Base-by-base conservation (phyloP, 371 early-diverging fungal genomes). In the Homolaphlyctis polyrhiza region DNA sequence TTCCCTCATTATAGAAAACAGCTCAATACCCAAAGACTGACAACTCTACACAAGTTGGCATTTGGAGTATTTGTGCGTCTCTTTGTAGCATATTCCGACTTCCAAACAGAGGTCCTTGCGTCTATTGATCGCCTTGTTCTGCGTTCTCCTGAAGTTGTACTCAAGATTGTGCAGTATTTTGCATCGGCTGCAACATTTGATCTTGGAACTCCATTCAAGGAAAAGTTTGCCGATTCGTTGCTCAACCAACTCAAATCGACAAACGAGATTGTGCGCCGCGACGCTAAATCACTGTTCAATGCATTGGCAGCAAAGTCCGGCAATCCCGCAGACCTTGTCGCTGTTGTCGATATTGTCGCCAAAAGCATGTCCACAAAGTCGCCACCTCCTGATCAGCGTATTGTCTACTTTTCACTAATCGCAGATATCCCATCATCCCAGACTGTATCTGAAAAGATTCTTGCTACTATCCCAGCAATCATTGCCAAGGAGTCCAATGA, bases 121-220 rank as follows among this genome's bases (percentile, higher is more conserved):
- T 14, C 64, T 80, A 59, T 66, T 4, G 89, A 93, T 49, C 88
- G 89, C 58, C 83, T 91, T 71, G 80, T 93, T 68, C 82, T 96
- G 60, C 85, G 95, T 51, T 89, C 94, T 4, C 95, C 96, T 21
- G 96, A 95, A 66, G 75, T 89, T 60, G 88, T 87, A 18, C 81
- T 93, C 52, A 78, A 75, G 67, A 77, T 89, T 86, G 67, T 58
- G 73, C 60, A 66, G 50, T 48, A 52, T 33, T 25, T 75, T 43
- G 70, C 79, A 29, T 74, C 76, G 35, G 61, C 78, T 2, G 69
- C 89, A 23, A 78, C 78, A 1, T 86, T 89, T 58, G 91, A 90
- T 64, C 73, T 84, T 6, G 80, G 87, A 2, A 50, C 68, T 1
- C 68, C 87, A 35, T 90, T 89, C 61, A 80, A 80, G 27, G 76